phyloP scores from a whole-genome alignment of 257 asterid species.

The Fraxinus excelsior region DNA sequence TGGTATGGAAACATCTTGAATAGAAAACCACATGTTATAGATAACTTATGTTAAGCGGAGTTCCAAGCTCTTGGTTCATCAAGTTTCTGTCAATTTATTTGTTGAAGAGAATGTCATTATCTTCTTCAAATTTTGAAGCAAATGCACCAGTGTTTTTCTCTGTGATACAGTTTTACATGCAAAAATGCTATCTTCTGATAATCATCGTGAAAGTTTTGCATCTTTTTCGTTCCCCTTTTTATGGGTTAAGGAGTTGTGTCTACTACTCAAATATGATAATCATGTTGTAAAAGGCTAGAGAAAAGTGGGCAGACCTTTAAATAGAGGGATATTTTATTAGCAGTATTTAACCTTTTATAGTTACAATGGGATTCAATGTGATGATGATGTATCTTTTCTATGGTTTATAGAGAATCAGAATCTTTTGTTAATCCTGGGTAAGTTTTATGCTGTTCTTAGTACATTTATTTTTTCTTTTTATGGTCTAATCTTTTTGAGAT shows the following conservation, averaged over 20 bases:
- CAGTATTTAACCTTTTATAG: background rate
- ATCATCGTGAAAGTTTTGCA: background rate
- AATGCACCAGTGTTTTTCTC: background rate
- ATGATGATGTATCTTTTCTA: background rate
- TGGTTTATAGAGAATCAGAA: background rate
- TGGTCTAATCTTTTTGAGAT: background rate
- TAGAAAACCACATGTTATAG: background rate
- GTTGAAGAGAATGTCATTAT: background rate
- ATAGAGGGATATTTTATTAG: background rate
- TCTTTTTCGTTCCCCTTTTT: background rate
- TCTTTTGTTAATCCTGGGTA: background rate
- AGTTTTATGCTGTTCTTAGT: background rate
- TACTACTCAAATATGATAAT: background rate
- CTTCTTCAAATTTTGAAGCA: slow-evolving; percentile 1
- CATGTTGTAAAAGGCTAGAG: background rate
- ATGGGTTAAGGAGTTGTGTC: background rate
- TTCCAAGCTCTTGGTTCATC: background rate
- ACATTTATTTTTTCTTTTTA: background rate
- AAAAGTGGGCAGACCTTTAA: background rate
- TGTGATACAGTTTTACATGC: background rate
- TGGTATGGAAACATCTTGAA: background rate
- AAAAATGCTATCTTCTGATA: slow-evolving; percentile 3
- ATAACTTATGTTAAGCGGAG: background rate
- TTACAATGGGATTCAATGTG: background rate
- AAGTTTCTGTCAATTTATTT: background rate